Evolutionary conservation across 441 rosid species (phyloP).

Genomic region (Manihot esculenta): DNA sequence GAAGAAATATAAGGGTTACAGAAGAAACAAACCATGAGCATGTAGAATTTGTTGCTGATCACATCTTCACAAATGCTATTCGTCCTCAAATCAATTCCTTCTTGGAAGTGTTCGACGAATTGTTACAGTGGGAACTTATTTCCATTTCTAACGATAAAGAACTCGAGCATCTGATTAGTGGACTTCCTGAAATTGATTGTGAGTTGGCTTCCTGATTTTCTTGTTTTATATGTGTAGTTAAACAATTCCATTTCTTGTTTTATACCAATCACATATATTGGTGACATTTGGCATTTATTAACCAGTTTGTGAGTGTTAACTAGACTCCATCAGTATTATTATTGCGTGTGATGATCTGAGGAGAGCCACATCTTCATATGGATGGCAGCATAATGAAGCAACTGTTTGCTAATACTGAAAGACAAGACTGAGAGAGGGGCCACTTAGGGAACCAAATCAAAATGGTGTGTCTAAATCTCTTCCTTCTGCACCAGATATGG

Average conservation of each 20-base stretch:
- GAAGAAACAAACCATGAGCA: constrained; percentile 98
- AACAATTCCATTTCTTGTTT: too few species aligned
- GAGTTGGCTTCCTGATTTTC: constrained; percentile 39
- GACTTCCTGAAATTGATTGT: constrained; percentile 99
- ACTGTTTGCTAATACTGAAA: too few species aligned
- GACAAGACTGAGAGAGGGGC: too few species aligned
- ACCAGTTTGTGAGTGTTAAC: too few species aligned
- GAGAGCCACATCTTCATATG: too few species aligned
- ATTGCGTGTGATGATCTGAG: too few species aligned
- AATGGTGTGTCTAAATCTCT: constrained; percentile 7
- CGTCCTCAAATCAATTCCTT: constrained; percentile 94
- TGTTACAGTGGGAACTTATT: constrained; percentile 75
- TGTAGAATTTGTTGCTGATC: constrained; percentile 97
- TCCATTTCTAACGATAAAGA: constrained; percentile 96
- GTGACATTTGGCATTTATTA: too few species aligned
- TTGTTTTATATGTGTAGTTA: constrained; percentile 14
- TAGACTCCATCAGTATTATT: too few species aligned
- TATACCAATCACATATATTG: too few species aligned
- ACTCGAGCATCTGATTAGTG: constrained; percentile 96
- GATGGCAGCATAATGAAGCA: too few species aligned
- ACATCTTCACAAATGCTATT: constrained; percentile 92
- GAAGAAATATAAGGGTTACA: constrained; percentile 89
- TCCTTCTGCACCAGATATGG: neutral
- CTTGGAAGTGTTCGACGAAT: constrained; percentile 84
- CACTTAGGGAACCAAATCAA: constrained; percentile 23